Percentiles rank a stretch among this genome's conserved stretches.
phyloP scores from a whole-genome alignment of 805 yeast species.

The Kluyveromyces starmeri region DNA sequence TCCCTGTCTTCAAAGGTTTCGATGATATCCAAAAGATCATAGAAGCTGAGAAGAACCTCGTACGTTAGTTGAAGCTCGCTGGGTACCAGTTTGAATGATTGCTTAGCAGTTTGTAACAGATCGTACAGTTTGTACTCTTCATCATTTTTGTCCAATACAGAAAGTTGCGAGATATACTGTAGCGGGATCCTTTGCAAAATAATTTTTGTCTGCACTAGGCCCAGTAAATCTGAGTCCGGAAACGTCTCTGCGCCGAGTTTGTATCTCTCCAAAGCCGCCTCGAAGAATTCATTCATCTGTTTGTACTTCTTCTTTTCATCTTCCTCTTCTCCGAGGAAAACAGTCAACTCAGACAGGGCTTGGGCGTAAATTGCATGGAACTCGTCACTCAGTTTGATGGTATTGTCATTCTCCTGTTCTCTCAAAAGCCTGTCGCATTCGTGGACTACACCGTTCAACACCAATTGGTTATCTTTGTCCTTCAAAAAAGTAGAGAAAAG shows the following conservation, averaged over 20 bases:
- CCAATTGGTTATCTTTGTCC: conserved; percentile 51
- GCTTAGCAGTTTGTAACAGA: conserved; percentile 39
- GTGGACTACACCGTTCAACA: conserved; percentile 79
- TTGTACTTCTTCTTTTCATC: conserved; percentile 23
- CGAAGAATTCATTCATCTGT: conserved; percentile 48
- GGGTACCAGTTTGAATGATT: conserved; percentile 38
- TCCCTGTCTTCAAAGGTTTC: conserved; percentile 53
- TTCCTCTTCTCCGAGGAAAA: conserved; percentile 41
- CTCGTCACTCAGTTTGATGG: conserved; percentile 32
- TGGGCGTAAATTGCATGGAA: conserved; percentile 71
- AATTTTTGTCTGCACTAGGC: conserved; percentile 47
- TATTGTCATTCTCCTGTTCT: conserved; percentile 16
- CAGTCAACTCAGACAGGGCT: conserved; percentile 57
- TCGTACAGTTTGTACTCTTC: conserved; percentile 31
- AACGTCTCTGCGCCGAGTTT: conserved; percentile 45
- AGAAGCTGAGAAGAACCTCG: conserved; percentile 48
- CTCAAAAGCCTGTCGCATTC: conserved; percentile 80
- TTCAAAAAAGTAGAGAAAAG: conserved; percentile 54
- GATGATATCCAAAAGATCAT: conserved; percentile 60
- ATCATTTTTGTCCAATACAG: conserved; percentile 29
- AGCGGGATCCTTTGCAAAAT: conserved; percentile 51
- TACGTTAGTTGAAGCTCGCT: conserved; percentile 33
- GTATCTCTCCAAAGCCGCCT: conserved; percentile 64
- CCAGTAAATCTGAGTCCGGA: conserved; percentile 38
- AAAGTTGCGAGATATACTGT: conserved; percentile 45